Base-by-base conservation (phyloP, 2,329 filamentous ascomycete species). In the Ceratocystis colombiana region DNA sequence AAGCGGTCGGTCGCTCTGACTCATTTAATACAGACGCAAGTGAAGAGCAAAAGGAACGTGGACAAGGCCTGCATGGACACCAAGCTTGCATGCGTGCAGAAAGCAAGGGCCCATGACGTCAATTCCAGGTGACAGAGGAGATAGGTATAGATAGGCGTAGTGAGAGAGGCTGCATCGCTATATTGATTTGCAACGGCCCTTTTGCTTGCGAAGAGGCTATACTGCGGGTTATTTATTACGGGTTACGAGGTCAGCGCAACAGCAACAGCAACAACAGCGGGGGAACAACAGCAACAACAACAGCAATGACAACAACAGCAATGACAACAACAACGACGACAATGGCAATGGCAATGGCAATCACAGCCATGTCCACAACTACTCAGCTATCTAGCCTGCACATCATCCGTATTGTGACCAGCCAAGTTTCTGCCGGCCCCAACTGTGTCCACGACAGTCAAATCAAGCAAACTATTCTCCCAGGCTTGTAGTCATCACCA, bases 51-150 rank as follows among this genome's bases (percentile, higher is more conserved):
- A 17, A 57, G 53, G 25, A 57, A 57, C 53, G 28, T 57, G 28
- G 53, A 12, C 22, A 28, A 57, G 46, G 53, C 25, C 25, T 57
- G 22, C 25, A 57, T 57, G 2, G 53, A 57, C 53, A 57, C 53
- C 53, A 57, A 33, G 53, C 53, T 17, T 57, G 53, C 53, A 57
- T 28, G 25, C 25, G n/a, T 57, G 25, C 53, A n/a, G 22, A 57
- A 57, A 57, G 53, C 53, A 57, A 57, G 53, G 53, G 20, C 53
- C 53, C 22, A 57, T 57, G 53, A 57, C 53, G 25, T 57, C 53
- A 30, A 28, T 28, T 20, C 53, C 53, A 30, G 53, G 28, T 17
- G 12, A 30, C 7, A 30, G 25, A 10, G 22, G 30, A 28, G 4
- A 17, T 30, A 22, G 46, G n/a, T n/a, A 50, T n/a, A n/a, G 46